Conservation (phyloP, 2,329 filamentous ascomycete genomes). For the Apiospora kogelbergensis region DNA sequence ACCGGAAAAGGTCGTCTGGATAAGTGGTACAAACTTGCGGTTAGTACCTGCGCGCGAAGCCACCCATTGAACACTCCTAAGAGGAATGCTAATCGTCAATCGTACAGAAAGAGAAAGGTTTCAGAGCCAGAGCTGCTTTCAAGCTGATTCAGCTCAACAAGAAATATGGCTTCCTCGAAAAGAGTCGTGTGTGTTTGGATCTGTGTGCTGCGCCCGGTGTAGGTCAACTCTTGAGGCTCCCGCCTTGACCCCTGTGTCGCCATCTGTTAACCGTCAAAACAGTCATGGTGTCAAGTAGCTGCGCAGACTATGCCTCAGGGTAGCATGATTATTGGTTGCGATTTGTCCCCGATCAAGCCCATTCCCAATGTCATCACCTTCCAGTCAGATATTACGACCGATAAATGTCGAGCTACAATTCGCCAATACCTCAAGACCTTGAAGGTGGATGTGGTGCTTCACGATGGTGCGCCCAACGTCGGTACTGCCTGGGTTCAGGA, state of each 20-base stretch:
- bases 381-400: conserved; percentile 96
- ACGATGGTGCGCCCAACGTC: conserved; percentile 97
- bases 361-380: conserved; percentile 94
- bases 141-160: conserved; percentile 98
- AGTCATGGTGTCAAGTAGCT: conserved; percentile 96
- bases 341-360: conserved; percentile 91
- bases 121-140: conserved; percentile 92
- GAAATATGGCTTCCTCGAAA: conserved; percentile 97
- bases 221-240: conserved; percentile 11
- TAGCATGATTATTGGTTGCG: conserved; percentile 90
- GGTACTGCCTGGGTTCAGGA: conserved; percentile 98
- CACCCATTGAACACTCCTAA: not conserved
- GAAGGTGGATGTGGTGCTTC: conserved; percentile 93
- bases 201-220: conserved; percentile 90
- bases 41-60: not conserved
- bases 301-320: conserved; percentile 91
- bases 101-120: conserved; percentile 83
- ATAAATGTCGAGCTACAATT: conserved; percentile 90
- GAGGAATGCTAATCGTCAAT: not conserved
- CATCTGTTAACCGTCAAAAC: conserved; percentile 28
- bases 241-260: not conserved
- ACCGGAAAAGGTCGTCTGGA: conserved; percentile 97
- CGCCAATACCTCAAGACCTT: conserved; percentile 88
- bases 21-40: conserved; percentile 95
- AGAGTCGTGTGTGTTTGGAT: conserved; percentile 94